Evolutionary conservation across 2,329 filamentous ascomycete genomes (phyloP), one percentile per base, ranked within the genome.

Genomic region (Claviceps africana): DNA sequence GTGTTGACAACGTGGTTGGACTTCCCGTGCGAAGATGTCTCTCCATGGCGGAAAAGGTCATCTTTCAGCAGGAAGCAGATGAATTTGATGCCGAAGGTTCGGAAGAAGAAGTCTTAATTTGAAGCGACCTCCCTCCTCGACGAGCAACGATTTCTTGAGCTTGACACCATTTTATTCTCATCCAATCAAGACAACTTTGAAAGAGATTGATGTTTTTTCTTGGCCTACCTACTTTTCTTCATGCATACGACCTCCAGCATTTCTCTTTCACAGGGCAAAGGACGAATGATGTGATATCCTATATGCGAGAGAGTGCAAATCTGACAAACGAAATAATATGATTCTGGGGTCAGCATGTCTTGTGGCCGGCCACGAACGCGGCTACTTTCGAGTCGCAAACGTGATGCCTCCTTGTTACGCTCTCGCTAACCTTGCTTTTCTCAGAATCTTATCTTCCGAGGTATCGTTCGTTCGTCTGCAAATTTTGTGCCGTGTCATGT

Each of bases 1-100:
- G 81, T 51, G 87, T 88, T 61, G 93, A 98, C 72, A 97, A 97
- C 67, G 93, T 97, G 1, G 83, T 98, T 30, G 93, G 93, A 0
- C 66, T 98, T 66, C 93, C 93, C 8, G 75, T 97, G 57, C 78
- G 88, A 59, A 78, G 79, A 58, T 86, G 83, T 13, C 65, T 98
- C 65, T 81, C 81, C 64, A 67, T 96, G 61, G 93, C 95, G 54
- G 91, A 97, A 72, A 87, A 83, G 73, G 86, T 89, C n/a, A 74
- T 96, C 57, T 82, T 84, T 60, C 81, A 79, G 57, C 87, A 88
- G 61, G 78, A 83, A 51, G 79, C 82, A 61, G 79, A 81, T 45
- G 79, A 82, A 52, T 71, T 69, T 40, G 72, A 69, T 19, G 72
- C 70, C 13, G 70, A 71, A 17, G 73, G 70, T 15, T 72, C 69